Base-by-base conservation (phyloP, 495 filamentous ascomycete species). In the Penicillium malachiteum region DNA sequence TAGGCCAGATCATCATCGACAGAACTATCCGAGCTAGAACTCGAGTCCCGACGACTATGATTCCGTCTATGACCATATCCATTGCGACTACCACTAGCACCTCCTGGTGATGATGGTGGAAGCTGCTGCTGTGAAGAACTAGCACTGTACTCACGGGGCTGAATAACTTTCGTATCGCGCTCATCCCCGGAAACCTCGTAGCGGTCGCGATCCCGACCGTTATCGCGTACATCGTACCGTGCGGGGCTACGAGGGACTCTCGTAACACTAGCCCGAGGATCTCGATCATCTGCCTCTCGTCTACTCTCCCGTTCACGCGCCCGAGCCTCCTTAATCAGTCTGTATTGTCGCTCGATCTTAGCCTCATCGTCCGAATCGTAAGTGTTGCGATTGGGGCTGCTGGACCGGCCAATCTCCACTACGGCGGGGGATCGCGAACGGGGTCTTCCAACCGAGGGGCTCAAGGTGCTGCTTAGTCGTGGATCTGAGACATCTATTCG, bases 211-310 rank as follows among this genome's bases (percentile, higher is more conserved):
- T 49, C 17, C 3, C 60, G 60, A 18, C 77, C 76, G 31, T 77
- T 26, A 26, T 26, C 76, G 11, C 76, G 60, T 12, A 78, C 54
- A 21, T 73, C 65, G 50, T 71, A 70, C 17, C 78, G 75, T 16
- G 66, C 68, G 43, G 72, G 67, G 56, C 68, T 77, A 11, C 74
- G 74, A 55, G 78, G 74, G 48, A 67, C 71, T n/a, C 58, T 56
- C 0, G 56, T 50, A n/a, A 32, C 42, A 31, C 12, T 37, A 37
- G 8, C 12, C 34, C 34, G 8, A 2, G 34, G 9, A 37, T 37
- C 34, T 9, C 34, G 34, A 37, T 37, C 34, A 2, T 37, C 34
- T 2, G 34, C 34, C 7, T 48, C 42, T 43, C 47, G 10, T 26
- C 21, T n/a, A 50, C 57, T 10, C 52, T n/a, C 17, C 13, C 47